Percentiles rank a stretch among this genome's conserved stretches.
phyloP scores from a whole-genome alignment of 345 rosid genomes.

The Excoecaria cochinchinensis region DNA sequence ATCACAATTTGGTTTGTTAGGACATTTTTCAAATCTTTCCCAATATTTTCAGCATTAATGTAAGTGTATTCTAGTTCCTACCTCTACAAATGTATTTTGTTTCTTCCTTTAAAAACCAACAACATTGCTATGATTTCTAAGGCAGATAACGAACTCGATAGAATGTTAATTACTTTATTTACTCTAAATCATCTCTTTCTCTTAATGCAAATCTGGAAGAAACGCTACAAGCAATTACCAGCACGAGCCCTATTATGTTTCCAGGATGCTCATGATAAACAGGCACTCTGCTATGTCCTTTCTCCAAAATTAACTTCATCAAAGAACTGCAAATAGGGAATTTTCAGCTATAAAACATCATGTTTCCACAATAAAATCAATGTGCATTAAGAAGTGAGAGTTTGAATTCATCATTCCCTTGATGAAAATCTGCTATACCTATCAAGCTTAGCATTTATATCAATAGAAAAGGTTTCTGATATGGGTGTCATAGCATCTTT shows the following conservation, averaged over 20 bases:
- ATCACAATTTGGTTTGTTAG: no score
- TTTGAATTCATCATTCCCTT: neutral
- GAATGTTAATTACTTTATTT: no score
- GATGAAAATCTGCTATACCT: slow-evolving; percentile 37
- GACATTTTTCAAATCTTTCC: no score
- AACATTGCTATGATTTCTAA: no score
- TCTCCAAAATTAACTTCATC: slow-evolving; percentile 74
- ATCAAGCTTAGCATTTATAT: slow-evolving; percentile 72
- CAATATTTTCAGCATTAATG: no score
- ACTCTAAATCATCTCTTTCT: no score
- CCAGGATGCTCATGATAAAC: slow-evolving; percentile 77
- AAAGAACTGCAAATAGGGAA: slow-evolving; percentile 39
- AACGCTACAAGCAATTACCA: slow-evolving; percentile 41
- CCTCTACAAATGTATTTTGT: no score
- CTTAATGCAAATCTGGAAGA: no score
- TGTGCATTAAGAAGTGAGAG: neutral
- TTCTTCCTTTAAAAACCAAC: no score
- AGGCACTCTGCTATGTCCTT: slow-evolving; percentile 94
- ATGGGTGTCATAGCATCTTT: slow-evolving; percentile 87
- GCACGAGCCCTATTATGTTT: slow-evolving; percentile 76
- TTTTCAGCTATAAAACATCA: neutral
- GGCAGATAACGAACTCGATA: no score
- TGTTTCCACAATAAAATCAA: neutral
- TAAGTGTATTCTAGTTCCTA: no score
- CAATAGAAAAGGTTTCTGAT: slow-evolving; percentile 69